These are phyloP conservation scores for Xerophyta viscosa DNA, from an alignment of 106 monocot species.

Conservation along the genomic window DNA sequence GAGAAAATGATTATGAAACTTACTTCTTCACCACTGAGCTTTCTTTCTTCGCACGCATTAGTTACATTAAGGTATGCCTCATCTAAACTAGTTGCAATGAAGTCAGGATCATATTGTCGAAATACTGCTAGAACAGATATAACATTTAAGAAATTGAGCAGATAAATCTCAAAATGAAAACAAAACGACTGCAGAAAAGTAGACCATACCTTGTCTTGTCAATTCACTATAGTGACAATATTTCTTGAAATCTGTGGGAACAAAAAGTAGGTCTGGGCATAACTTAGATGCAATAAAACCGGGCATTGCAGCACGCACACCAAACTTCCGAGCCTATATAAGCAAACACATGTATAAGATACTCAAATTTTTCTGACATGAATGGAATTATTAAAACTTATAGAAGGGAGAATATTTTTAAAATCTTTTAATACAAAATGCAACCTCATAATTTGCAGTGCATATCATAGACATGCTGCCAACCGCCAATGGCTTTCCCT, in stretches of 20 bases:
- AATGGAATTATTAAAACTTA: too few relatives aligned
- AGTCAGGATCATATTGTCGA: conserved; percentile 67
- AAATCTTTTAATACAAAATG: not conserved
- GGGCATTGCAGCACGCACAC: conserved; percentile 98
- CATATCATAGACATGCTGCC: conserved; percentile 97
- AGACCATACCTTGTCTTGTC: conserved; percentile 74
- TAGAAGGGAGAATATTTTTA: too few relatives aligned
- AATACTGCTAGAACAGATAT: conserved; percentile 60
- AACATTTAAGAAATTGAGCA: conserved; percentile 1
- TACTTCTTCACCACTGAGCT: conserved; percentile 63
- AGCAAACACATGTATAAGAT: too few relatives aligned
- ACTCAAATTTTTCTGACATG: too few relatives aligned
- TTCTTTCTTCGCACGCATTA: conserved; percentile 48
- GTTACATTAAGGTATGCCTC: conserved; percentile 94
- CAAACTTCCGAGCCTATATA: conserved; percentile 88
- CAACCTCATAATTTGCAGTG: conserved; percentile 96
- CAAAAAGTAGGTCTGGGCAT: conserved; percentile 82
- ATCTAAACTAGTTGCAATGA: conserved; percentile 85
- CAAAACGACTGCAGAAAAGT: not conserved
- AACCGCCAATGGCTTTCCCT: conserved; percentile 90
- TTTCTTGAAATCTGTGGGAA: conserved; percentile 78
- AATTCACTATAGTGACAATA: conserved; percentile 83
- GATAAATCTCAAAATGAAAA: not conserved
- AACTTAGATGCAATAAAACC: conserved; percentile 94
- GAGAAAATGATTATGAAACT: conserved; percentile 13